Base-by-base conservation (phyloP, 805 yeast genomes). In the Suhomyces kilbournensis region DNA sequence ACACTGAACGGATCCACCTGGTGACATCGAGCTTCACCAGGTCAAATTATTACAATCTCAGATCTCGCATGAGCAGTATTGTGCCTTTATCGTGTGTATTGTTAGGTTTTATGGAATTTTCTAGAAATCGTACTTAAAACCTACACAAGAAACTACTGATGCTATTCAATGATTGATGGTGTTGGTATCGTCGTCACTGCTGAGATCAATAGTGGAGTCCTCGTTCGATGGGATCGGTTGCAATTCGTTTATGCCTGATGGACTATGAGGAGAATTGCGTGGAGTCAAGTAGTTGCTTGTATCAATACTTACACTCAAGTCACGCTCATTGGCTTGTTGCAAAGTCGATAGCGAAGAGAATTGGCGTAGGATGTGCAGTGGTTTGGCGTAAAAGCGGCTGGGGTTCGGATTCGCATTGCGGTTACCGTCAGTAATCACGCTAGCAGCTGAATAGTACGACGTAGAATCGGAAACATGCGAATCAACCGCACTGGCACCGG, bases 311-410 rank as follows among this genome's bases (percentile, higher is more conserved):
- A 57, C 53, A 45, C 64, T 61, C 28, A 62, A 44, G 14, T 55
- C 61, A 7, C 47, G 44, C 14, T 40, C 40, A 20, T 30, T 39
- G 7, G 46, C 39, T 22, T 35, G 49, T 19, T 35, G 39, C 32
- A 26, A 20, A 7, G 44, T 26, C 9, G 52, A 28, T 9, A 46
- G 7, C 4, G 55, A 39, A 14, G 61, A 58, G 49, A 54, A 58
- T 47, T 56, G 60, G 49, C 62, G 60, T 38, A 66, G 55, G 3
- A 65, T 62, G 42, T 64, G 67, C 67, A 64, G 67, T 19, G 70
- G 69, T 44, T 59, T 54, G 8, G 60, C 32, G 48, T 54, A 63
- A 22, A 60, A 49, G 45, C 49, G 17, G 38, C 53, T 42, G 14
- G 57, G 44, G 30, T 48, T n/a, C 48, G 54, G 39, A 44, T 38